These are phyloP conservation scores for Paraurostyla sp. DNA, from an alignment of 73 alveolate genomes.

Conservation along the genomic window DNA sequence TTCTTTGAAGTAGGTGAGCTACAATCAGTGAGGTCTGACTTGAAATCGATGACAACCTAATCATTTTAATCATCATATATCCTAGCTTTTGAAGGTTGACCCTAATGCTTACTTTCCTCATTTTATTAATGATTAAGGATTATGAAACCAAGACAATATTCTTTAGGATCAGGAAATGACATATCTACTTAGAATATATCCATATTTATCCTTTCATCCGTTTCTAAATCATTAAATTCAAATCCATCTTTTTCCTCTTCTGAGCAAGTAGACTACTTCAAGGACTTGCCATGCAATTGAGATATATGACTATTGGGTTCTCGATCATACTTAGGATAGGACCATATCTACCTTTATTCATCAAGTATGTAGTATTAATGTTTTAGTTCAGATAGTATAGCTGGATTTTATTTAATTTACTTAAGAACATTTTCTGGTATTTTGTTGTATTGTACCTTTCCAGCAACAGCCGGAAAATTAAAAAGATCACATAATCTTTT, in stretches of 20 bases:
- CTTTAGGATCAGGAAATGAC: constrained; percentile 29
- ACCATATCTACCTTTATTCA: constrained; percentile 1
- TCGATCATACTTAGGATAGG: constrained; percentile 18
- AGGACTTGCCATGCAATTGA: not conserved
- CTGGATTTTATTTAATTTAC: constrained; percentile 3
- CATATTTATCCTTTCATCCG: constrained; percentile 27
- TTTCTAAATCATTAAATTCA: constrained; percentile 20
- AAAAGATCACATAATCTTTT: not conserved
- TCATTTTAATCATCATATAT: not conserved
- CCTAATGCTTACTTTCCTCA: too few relatives aligned
- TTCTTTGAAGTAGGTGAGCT: not conserved
- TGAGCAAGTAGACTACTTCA: not conserved
- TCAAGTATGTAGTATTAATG: not conserved
- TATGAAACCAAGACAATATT: constrained; percentile 11
- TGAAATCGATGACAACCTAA: not conserved
- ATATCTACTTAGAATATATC: constrained; percentile 6
- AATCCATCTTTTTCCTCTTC: constrained; percentile 24
- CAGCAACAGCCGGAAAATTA: not conserved
- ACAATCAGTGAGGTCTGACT: not conserved
- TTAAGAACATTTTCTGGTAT: not conserved
- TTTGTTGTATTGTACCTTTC: not conserved
- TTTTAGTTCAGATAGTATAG: not conserved
- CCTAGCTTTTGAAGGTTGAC: not conserved
- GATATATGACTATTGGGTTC: not conserved
- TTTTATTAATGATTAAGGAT: too few relatives aligned